phyloP scores from a whole-genome alignment of 331 rosid species.

The Ulmus americana region DNA sequence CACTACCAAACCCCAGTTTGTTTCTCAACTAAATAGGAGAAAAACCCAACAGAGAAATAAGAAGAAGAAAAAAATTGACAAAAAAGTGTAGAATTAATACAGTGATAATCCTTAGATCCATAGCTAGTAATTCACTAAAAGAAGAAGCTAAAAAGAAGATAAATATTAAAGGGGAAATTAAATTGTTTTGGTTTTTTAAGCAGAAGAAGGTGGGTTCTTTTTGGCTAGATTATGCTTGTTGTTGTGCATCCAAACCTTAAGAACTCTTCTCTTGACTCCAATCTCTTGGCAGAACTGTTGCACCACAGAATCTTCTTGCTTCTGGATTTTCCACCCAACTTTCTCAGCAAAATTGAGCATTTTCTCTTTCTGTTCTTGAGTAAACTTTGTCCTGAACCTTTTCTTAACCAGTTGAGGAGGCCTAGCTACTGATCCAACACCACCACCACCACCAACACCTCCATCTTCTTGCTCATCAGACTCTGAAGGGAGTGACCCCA shows the following conservation, averaged over 20 bases:
- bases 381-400: constrained; percentile 80
- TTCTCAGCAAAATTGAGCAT: constrained; percentile 72
- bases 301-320: constrained; percentile 69
- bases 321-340: constrained; percentile 83
- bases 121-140: too few species aligned
- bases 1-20: too few species aligned
- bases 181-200: too few species aligned
- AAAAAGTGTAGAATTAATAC: too few species aligned
- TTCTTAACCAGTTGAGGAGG: constrained; percentile 45
- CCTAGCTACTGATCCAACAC: constrained; percentile 8
- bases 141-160: too few species aligned
- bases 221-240: constrained; percentile 70
- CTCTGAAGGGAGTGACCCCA: constrained; percentile 48
- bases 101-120: too few species aligned
- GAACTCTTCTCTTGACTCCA: constrained; percentile 74
- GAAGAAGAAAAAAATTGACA: too few species aligned
- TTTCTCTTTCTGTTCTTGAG: constrained; percentile 73
- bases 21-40: too few species aligned
- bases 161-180: too few species aligned
- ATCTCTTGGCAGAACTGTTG: constrained; percentile 81
- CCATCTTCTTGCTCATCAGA: constrained; percentile 49
- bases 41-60: too few species aligned
- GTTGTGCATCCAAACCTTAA: constrained; percentile 97
- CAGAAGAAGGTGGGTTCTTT: constrained; percentile 10
- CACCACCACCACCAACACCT: constrained; percentile 14